These are phyloP conservation scores for Populus alba DNA, from an alignment of 345 rosid species.

Conservation along the genomic window DNA sequence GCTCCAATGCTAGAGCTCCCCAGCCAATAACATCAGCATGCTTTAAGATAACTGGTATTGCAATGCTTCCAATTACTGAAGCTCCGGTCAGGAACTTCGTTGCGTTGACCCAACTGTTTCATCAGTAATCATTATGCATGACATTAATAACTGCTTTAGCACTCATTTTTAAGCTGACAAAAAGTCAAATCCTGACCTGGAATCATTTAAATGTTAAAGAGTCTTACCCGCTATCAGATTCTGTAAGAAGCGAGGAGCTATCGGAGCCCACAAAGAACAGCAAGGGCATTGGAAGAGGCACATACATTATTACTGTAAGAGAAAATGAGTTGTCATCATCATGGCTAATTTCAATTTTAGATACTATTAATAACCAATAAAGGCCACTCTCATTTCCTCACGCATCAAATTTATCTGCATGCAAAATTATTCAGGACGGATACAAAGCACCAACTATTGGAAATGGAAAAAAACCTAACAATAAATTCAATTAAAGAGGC, in stretches of 20 bases:
- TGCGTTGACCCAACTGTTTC: conserved; percentile 77
- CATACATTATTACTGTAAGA: conserved; percentile 81
- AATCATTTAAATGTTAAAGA: not conserved
- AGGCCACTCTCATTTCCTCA: not conserved
- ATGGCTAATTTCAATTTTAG: conserved; percentile 2
- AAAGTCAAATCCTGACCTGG: conserved; percentile 4
- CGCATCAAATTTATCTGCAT: not conserved
- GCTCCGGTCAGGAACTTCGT: conserved; percentile 95
- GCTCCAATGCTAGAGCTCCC: conserved; percentile 88
- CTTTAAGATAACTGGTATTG: conserved; percentile 85
- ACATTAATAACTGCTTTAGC: not conserved
- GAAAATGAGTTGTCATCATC: conserved; percentile 4
- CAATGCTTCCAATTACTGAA: conserved; percentile 85
- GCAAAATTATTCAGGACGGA: not conserved
- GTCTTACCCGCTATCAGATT: conserved; percentile 60
- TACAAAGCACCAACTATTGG: not conserved
- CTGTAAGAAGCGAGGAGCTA: conserved; percentile 51
- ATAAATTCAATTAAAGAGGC: not conserved
- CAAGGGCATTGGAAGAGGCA: conserved; percentile 91
- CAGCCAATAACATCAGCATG: conserved; percentile 90
- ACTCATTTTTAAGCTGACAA: not conserved
- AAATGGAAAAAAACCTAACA: not conserved
- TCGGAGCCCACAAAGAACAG: conserved; percentile 84
- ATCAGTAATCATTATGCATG: conserved; percentile 3
- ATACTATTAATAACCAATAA: not conserved